Base-by-base conservation (phyloP, 305 asterid genomes). In the Fraxinus nigra region DNA sequence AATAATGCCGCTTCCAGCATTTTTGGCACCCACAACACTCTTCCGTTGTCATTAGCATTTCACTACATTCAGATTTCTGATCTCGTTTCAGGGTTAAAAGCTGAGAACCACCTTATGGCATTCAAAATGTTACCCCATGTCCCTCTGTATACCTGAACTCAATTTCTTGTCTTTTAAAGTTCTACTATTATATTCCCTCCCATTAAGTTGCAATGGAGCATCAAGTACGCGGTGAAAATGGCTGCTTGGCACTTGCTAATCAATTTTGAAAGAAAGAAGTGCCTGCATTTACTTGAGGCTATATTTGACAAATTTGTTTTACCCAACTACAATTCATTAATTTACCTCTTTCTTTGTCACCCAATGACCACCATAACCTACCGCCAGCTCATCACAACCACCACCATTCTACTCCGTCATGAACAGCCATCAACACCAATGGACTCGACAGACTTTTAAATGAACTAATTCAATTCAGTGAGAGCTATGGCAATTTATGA, bases 301-400 rank as follows among this genome's bases (percentile, higher is more conserved):
- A 63, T 24, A 63, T 63, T 63, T 24, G n/a, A 24, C 33, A 63
- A 63, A 24, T 13, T 24, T 24, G 14, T 24, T 24, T 11, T 63
- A 24, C 34, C 69, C 34, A 63, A 24, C 28, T 18, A 56, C 26
- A 56, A 18, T 56, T 56, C 67, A 18, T 77, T 82, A 24, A 8
- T 76, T 65, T 76, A 11, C 56, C 67, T 63, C 77, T 74, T 78
- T 33, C 22, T 30, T 59, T 28, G 43, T 81, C 82, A 61, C 56
- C 28, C 24, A 61, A 33, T 33, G 76, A 34, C 30, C 43, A 70
- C 75, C 75, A 69, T 16, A 67, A 67, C 40, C 24, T 9, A 32
- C 76, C 4, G 11, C 40, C 43, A 70, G 40, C 40, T 69, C 40
- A 14, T 28, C 40, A 10, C 40, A 30, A 11, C 75, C 37, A 32